Base-by-base conservation (phyloP, 1,139 yeast genomes). In the Geotrichum reessii region DNA sequence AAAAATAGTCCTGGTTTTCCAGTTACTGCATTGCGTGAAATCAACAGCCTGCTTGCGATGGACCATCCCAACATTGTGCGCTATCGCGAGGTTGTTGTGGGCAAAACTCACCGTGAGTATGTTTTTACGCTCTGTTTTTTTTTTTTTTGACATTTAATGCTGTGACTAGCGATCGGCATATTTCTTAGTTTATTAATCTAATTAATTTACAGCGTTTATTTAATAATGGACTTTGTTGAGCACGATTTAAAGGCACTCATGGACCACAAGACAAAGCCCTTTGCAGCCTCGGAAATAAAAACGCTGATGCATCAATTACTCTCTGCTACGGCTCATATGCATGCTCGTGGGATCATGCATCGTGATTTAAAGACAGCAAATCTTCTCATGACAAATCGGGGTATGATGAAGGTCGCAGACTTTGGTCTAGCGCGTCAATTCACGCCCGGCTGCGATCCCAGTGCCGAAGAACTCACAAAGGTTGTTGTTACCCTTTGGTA, bases 11-110 rank as follows among this genome's bases (percentile, higher is more conserved):
- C 82, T 63, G 89, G 89, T 11, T 87, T 90, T 68, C 96, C 96
- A 0, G 82, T 90, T 3, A 88, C 96, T 0, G 93, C 96, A 19
- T 81, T 88, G 73, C 77, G 97, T 63, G 97, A 91, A 69, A 87
- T 89, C 56, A 80, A 85, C 9, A 85, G 87, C 9, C 75, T 90
- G 69, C 84, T 83, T 68, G 78, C 77, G 61, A 71, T 89, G 53
- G 73, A 76, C 53, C 87, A 87, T 67, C 73, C 76, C 33, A 85
- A 90, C 69, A 80, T 90, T 25, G 76, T 91, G 22, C 84, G 81
- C 61, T 76, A 90, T 47, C 68, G 81, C n/a, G 95, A 87, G 63
- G 82, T 89, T 78, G 81, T 88, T 56, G 81, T 80, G 3, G 73
- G 70, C 1, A 57, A 58, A 21, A 51, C 59, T 17, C 58, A 64